Percentiles rank a stretch among this genome's conserved stretches.
Conservation (phyloP, 257 asterid species). For the Verbena officinalis region DNA sequence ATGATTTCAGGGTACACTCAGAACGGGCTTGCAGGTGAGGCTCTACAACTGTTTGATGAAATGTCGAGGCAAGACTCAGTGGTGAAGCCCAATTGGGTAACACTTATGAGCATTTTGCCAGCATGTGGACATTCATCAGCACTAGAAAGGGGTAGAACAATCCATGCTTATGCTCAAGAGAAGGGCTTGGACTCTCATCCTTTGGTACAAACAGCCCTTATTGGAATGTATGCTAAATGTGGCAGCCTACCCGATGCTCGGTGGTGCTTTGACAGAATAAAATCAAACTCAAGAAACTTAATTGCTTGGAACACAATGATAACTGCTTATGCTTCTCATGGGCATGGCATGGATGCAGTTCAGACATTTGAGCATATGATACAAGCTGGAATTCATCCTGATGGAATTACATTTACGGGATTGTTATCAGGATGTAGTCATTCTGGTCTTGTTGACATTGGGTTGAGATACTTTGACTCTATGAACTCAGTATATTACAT, state of each 20-base stretch:
- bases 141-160: conserved; percentile 58
- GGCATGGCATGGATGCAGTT: conserved; percentile 59
- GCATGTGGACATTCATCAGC: conserved; percentile 75
- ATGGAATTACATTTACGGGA: conserved; percentile 74
- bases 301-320: conserved; percentile 87
- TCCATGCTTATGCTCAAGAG: conserved; percentile 55
- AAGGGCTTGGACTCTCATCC: conserved; percentile 63
- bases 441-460: conserved; percentile 81
- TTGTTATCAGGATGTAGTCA: conserved; percentile 82
- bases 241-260: conserved; percentile 74
- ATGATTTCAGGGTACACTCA: conserved; percentile 91
- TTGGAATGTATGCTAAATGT: conserved; percentile 87
- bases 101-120: conserved; percentile 78
- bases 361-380: conserved; percentile 62
- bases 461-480: conserved; percentile 58
- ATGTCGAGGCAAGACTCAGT: conserved; percentile 49
- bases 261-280: conserved; percentile 54
- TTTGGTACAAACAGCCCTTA: conserved; percentile 67
- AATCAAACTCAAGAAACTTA: conserved; percentile 42
- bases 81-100: conserved; percentile 86
- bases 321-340: conserved; percentile 77
- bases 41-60: conserved; percentile 60
- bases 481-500: conserved; percentile 53
- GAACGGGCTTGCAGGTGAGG: conserved; percentile 64
- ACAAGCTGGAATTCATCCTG: conserved; percentile 63